phyloP scores from a whole-genome alignment of 352 stramenopile species.

The Phytophthora rubi region DNA sequence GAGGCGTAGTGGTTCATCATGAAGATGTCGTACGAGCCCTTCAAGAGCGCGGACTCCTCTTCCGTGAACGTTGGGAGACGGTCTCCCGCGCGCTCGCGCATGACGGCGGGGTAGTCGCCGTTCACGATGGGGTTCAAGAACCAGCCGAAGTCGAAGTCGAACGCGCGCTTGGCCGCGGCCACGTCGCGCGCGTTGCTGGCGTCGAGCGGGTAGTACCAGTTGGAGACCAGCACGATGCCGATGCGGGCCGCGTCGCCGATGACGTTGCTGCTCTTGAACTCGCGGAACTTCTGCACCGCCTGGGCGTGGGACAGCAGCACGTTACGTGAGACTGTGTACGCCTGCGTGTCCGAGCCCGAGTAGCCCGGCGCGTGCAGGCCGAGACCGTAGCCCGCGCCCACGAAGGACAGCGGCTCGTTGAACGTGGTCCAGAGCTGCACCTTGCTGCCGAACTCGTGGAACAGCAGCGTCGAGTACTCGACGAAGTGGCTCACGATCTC shows the following conservation, averaged over 20 bases:
- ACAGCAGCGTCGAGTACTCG: slow-evolving; percentile 88
- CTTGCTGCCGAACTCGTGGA: slow-evolving; percentile 90
- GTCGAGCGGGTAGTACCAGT: slow-evolving; percentile 85
- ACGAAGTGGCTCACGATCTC: slow-evolving; percentile 70
- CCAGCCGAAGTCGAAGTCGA: slow-evolving; percentile 93
- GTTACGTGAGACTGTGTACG: slow-evolving; percentile 82
- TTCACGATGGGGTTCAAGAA: slow-evolving; percentile 91
- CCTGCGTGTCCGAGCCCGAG: slow-evolving; percentile 45
- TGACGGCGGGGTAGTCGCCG: slow-evolving; percentile 92
- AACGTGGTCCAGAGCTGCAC: slow-evolving; percentile 95
- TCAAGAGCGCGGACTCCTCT: slow-evolving; percentile 72
- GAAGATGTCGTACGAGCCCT: slow-evolving; percentile 93
- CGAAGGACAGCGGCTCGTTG: slow-evolving; percentile 93
- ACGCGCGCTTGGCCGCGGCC: slow-evolving; percentile 78
- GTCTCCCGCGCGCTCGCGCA: slow-evolving; percentile 82
- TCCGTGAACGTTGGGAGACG: slow-evolving; percentile 90
- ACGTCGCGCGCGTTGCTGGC: slow-evolving; percentile 47
- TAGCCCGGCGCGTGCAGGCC: slow-evolving; percentile 58
- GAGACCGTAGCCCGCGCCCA: slow-evolving; percentile 81
- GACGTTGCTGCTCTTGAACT: slow-evolving; percentile 33
- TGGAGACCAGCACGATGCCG: slow-evolving; percentile 91
- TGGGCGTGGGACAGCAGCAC: slow-evolving; percentile 91
- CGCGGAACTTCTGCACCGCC: slow-evolving; percentile 89
- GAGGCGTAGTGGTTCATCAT: slow-evolving; percentile 96
- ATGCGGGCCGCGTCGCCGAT: slow-evolving; percentile 76